These are phyloP conservation scores for Amaranthus tricolor DNA, from an alignment of 179 eudicot species.

Conservation along the genomic window DNA sequence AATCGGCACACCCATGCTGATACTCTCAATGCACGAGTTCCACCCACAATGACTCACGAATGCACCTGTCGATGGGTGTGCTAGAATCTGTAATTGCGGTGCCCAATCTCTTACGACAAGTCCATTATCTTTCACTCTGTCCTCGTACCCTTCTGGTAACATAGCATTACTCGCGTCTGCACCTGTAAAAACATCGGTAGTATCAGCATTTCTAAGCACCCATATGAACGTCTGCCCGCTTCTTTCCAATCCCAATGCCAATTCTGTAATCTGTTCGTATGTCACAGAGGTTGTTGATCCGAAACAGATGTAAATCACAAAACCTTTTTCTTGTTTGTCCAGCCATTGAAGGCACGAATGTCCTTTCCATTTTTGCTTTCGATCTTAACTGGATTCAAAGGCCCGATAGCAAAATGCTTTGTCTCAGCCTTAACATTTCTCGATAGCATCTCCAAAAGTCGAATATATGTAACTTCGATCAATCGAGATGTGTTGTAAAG, in stretches of 20 bases:
- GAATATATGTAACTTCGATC: conserved; percentile 39
- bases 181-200: conserved; percentile 24
- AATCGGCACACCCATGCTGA: conserved; percentile 39
- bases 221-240: conserved; percentile 13
- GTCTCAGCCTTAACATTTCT: neutral
- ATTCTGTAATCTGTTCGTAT: conserved; percentile 17
- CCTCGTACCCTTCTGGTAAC: conserved; percentile 50
- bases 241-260: conserved; percentile 4
- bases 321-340: conserved; percentile 16
- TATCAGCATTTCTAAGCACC: conserved; percentile 27
- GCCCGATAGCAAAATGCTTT: conserved; percentile 44
- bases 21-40: conserved; percentile 15
- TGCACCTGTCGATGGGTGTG: conserved; percentile 5
- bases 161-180: conserved; percentile 3
- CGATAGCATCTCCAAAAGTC: conserved; percentile 32
- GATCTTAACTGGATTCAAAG: conserved; percentile 22
- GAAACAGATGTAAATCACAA: conserved; percentile 52
- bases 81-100: conserved; percentile 8
- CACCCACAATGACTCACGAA: conserved; percentile 16
- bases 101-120: conserved; percentile 42
- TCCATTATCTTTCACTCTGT: conserved; percentile 42
- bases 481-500: conserved; percentile 36
- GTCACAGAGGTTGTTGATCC: conserved; percentile 49
- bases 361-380: neutral
- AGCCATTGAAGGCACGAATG: conserved; percentile 53